Percentiles rank a stretch among this genome's conserved stretches.
phyloP scores from a whole-genome alignment of 257 asterid genomes.

The Capsicum rhomboideum region DNA sequence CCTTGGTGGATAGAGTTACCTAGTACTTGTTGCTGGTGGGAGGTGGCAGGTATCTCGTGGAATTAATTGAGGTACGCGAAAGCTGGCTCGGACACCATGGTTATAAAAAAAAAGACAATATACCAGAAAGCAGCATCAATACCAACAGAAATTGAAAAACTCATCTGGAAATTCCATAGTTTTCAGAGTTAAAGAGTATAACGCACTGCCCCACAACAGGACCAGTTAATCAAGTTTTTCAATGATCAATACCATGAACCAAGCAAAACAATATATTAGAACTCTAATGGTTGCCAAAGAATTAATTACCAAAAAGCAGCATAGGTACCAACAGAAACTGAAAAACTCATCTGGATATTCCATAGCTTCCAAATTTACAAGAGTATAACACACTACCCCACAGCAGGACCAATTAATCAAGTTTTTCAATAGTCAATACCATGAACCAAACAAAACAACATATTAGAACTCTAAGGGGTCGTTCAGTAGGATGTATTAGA shows the following conservation, averaged over 20 bases:
- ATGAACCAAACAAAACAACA: background rate
- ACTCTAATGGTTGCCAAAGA: background rate
- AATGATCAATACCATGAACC: background rate
- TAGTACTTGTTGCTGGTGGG: too few species aligned
- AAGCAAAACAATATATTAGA: background rate
- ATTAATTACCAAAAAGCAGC: background rate
- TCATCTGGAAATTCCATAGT: conserved; percentile 58
- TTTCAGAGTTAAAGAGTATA: conserved; percentile 46
- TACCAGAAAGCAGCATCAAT: background rate
- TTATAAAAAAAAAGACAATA: too few species aligned
- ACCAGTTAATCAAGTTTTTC: background rate
- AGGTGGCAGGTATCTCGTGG: too few species aligned
- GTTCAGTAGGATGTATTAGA: too few species aligned
- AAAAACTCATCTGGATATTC: conserved; percentile 53
- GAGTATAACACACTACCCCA: background rate
- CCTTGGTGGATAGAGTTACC: too few species aligned
- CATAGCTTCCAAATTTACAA: conserved; percentile 57
- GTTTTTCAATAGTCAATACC: background rate
- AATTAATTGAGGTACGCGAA: too few species aligned
- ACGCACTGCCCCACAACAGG: background rate
- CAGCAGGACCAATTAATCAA: background rate
- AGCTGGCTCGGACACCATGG: too few species aligned
- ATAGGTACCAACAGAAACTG: background rate
- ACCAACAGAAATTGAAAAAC: conserved; percentile 11
- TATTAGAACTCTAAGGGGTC: too few species aligned